phyloP scores from a whole-genome alignment of 768 basidiomycete genomes.

The Trametes sanguinea region DNA sequence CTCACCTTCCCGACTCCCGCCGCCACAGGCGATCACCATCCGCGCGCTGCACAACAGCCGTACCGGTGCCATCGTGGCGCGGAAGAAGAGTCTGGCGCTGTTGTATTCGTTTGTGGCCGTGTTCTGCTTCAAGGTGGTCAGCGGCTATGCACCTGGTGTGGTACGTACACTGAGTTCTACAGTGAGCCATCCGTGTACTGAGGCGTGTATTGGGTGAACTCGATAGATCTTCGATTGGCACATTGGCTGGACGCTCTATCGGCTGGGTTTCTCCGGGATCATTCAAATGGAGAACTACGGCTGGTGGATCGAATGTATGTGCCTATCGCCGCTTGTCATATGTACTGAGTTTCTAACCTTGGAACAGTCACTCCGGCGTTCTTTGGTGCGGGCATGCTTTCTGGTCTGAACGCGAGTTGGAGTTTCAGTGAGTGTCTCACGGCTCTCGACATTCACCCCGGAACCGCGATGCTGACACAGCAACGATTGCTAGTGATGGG shows the following conservation, averaged over 20 bases:
- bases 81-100: slow-evolving; percentile 56
- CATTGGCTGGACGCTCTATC: slow-evolving; percentile 60
- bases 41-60: slow-evolving; percentile 57
- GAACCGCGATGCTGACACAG: too few species aligned
- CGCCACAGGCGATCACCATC: slow-evolving; percentile 68
- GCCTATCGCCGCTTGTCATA: not conserved
- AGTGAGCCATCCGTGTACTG: too few species aligned
- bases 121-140: slow-evolving; percentile 55
- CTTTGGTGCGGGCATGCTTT: slow-evolving; percentile 60
- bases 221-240: slow-evolving; percentile 62
- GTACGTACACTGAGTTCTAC: slow-evolving; percentile 32
- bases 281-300: slow-evolving; percentile 61
- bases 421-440: slow-evolving; percentile 49
- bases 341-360: not conserved
- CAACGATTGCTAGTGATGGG: slow-evolving; percentile 29
- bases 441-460: too few species aligned
- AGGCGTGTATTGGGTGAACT: not conserved
- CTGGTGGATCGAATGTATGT: slow-evolving; percentile 55
- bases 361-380: slow-evolving; percentile 53
- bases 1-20: slow-evolving; percentile 66
- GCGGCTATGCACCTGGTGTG: slow-evolving; percentile 61
- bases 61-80: slow-evolving; percentile 51
- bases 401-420: slow-evolving; percentile 56
- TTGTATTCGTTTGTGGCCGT: slow-evolving; percentile 47
- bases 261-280: slow-evolving; percentile 60